These are phyloP conservation scores for Saturnispora bothae DNA, from an alignment of 805 yeast species.

Conservation along the genomic window DNA sequence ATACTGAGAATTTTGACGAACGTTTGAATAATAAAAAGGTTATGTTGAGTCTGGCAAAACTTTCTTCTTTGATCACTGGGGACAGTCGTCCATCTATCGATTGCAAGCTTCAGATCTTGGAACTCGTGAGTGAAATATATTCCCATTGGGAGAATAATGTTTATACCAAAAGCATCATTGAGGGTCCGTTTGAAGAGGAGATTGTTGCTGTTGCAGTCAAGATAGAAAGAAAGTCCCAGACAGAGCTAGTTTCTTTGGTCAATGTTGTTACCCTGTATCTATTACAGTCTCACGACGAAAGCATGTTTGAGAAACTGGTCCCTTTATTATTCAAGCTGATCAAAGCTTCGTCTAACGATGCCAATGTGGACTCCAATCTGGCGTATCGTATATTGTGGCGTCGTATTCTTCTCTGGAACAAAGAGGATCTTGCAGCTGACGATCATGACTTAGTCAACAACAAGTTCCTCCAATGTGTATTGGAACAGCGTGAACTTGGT, in stretches of 20 bases:
- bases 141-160: too few species aligned
- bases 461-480: slow-evolving; percentile 4
- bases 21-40: slow-evolving; percentile 34
- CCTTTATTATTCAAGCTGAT: neutral
- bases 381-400: slow-evolving; percentile 1
- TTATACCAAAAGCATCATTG: too few species aligned
- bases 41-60: slow-evolving; percentile 63
- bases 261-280: neutral
- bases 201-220: too few species aligned
- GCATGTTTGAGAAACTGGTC: slow-evolving; percentile 1
- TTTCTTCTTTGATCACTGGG: slow-evolving; percentile 39
- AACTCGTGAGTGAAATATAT: too few species aligned
- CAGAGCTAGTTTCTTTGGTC: neutral
- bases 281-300: neutral
- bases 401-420: slow-evolving; percentile 2
- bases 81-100: neutral
- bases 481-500: neutral
- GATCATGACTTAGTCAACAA: neutral
- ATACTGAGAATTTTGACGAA: slow-evolving; percentile 32
- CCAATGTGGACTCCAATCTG: neutral
- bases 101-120: too few species aligned
- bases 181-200: too few species aligned
- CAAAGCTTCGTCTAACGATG: neutral
- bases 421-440: neutral
- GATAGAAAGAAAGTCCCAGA: too few species aligned